Evolutionary conservation across 176 grass and related monocot genomes (phyloP), one percentile per base, ranked within the genome.

Genomic region (Aegilops longissima): DNA sequence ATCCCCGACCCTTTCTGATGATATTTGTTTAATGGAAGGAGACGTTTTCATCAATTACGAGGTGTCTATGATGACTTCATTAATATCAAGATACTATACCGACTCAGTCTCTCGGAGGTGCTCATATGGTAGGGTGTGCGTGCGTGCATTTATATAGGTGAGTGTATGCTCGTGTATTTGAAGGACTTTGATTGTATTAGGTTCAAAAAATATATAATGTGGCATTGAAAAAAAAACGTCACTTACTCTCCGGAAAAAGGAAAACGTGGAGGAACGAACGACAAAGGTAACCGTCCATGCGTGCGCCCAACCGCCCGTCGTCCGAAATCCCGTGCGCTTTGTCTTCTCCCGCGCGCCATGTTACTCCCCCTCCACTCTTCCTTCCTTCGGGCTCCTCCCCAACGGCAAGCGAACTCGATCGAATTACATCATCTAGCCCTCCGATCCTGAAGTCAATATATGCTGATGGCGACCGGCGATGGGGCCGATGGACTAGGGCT

Each of bases 401-500:
- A 59, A 59, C 54, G 54, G 2, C 54, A 59, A 59, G 54, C 54
- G 18, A 59, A 59, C 54, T 59, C 54, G 54, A 59, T 58, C 54
- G 54, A 58, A 21, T 5, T 56, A 7, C 17, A 20, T 56, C 52
- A 20, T 56, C 52, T 56, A 56, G 52, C 16, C 52, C 52, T 56
- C 52, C 17, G 1, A 56, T 56, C 52, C 17, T 18, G 5, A 33
- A 61, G 3, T 9, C 12, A 23, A 72, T 70, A 21, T 34, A 27
- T 74, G 44, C n/a, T 16, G 24, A 90, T 86, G 83, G 72, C 71
- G 51, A 72, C 39, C 33, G 8, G 9, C 20, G 45, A 21, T 34
- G 70, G 27, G 8, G 25, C 34, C 61, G 47, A 35, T 9, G 62
- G 70, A 31, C 24, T 25, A 23, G 42, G 78, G 79, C 25, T 36